Base-by-base conservation (phyloP, 2,329 filamentous ascomycete genomes). In the Thelonectria blattea region DNA sequence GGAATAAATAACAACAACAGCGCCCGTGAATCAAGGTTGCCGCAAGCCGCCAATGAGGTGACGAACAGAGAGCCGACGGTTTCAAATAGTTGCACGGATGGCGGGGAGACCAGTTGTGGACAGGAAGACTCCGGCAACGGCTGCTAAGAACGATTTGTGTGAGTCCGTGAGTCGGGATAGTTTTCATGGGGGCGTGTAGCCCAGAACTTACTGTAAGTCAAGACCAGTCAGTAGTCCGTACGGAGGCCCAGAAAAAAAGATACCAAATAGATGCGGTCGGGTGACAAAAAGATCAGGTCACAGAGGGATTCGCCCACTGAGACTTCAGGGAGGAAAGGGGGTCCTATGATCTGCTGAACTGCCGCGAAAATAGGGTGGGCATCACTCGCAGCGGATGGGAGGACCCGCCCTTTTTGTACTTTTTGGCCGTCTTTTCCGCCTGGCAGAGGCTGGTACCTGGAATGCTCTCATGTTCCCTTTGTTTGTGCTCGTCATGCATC, bases 401-500 rank as follows among this genome's bases (percentile, higher is more conserved):
- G 60, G 64, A 66, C 70, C 69, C 68, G 67, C 68, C 71, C 71
- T 69, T 72, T 72, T 72, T 72, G 71, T 72, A 72, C 68, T 70
- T 69, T 69, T 68, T 57, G 34, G 30, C 12, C 41, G 20, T n/a
- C 5, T 8, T 30, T 30, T 30, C 2, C 5, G 27, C 27, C 27
- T 30, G 27, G 27, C 5, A 30, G 27, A 30, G 27, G 27, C 27
- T 30, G 27, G 27, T 30, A 30, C 27, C 27, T 30, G 27, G 27
- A 30, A 30, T 30, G 27, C n/a, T n/a, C n/a, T n/a, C n/a, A n/a
- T 30, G 27, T 10, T 37, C 34, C 12, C 12, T 37, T 15, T 37
- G 34, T 15, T 37, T 37, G 34, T 37, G 34, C 34, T 37, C 34
- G 34, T 37, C 34, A 37, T 37, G 34, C 34, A 37, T 37, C 34